Evolutionary conservation across 2,329 filamentous ascomycete genomes (phyloP).

Genomic region (Fusarium hostae): DNA sequence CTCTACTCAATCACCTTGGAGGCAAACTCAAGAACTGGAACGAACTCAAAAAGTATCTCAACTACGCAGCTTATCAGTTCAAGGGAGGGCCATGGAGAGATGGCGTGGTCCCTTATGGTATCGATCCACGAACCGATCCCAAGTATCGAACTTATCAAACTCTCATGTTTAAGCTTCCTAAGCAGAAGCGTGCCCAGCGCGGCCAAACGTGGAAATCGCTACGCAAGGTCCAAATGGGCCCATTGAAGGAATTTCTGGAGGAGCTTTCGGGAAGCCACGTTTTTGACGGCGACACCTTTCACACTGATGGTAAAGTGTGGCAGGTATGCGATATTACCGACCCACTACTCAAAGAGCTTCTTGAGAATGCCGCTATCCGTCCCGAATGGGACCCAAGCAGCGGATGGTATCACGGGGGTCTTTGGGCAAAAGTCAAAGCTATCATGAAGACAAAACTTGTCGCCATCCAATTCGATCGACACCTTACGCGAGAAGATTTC

Average conservation of each 20-base stretch:
- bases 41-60: constrained; percentile 77
- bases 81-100: constrained; percentile 92
- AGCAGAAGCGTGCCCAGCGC: constrained; percentile 58
- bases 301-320: constrained; percentile 88
- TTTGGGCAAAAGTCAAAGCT: constrained; percentile 83
- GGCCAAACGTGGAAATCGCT: constrained; percentile 63
- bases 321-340: constrained; percentile 94
- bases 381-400: constrained; percentile 70
- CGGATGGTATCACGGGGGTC: constrained; percentile 87
- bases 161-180: constrained; percentile 81
- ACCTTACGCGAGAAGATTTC: constrained; percentile 56
- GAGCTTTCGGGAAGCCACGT: constrained; percentile 70
- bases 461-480: constrained; percentile 68
- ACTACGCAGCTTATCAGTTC: constrained; percentile 92
- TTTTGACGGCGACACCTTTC: constrained; percentile 82
- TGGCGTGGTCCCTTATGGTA: constrained; percentile 83
- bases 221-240: constrained; percentile 53
- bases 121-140: constrained; percentile 84
- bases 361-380: constrained; percentile 71
- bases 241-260: constrained; percentile 53
- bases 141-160: constrained; percentile 88
- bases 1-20: constrained; percentile 77
- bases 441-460: constrained; percentile 90
- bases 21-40: constrained; percentile 63
- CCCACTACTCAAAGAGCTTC: constrained; percentile 73